Evolutionary conservation across 1,284 basidiomycete species (phyloP), one percentile per base, ranked within the genome.

Genomic region (Puccinia novopanici): DNA sequence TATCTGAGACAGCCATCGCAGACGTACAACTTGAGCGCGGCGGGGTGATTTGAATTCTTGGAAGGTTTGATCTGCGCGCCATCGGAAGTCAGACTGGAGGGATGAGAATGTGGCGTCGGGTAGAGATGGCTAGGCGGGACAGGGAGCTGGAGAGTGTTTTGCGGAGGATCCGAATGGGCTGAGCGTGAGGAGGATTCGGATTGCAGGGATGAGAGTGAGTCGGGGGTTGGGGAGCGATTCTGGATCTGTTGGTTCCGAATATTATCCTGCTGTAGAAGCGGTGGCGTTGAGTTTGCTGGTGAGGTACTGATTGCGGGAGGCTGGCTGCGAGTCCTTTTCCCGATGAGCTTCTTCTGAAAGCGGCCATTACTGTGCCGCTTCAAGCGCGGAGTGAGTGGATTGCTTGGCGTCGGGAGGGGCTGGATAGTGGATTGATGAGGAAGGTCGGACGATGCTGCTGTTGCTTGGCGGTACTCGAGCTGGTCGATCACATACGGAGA

Each of bases 1-100:
- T 98, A 99, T 87, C 97, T 98, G 90, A 98, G 97, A 87, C 96
- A 99, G 80, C 91, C 89, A 82, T 94, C 92, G 85, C 94, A 96
- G 24, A 96, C 92, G 89, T 91, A 94, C 34, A 94, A n/a, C 50
- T 74, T 77, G 75, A 63, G 55, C 19, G 61, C n/a, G 5, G 75
- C n/a, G 12, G 34, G 37, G 40, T 40, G 61, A 34, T 40, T 42
- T 40, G 61, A 63, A 15, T 15, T 40, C 8, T 17, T 34, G 19
- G 30, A 22, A 5, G 61, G 37, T 42, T 40, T 40, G 22, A n/a
- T 63, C 17, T 37, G 34, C 37, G 37, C 61, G 15, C 34, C 17
- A n/a, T 63, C 37, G 61, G 61, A 63, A 40, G 61, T 42, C 17
- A 63, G 61, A 13, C 61, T 63, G 61, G 61, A 63, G 4, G 61